Conservation (phyloP, 2,329 filamentous ascomycete species). For the Diaporthe vaccinii region DNA sequence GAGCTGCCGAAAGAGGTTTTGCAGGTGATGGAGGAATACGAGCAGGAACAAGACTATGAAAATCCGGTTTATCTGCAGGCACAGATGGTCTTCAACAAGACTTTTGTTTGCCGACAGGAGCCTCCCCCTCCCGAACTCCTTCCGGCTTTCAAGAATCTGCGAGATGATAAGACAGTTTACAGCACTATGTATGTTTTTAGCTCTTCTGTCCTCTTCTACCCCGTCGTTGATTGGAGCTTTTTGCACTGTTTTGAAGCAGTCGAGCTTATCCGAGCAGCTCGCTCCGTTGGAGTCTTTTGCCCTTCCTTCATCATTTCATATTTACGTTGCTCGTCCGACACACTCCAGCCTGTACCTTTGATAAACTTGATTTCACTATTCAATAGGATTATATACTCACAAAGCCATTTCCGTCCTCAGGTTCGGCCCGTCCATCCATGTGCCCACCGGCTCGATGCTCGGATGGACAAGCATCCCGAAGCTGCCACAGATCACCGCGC, state of each 20-base stretch:
- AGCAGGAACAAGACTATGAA: background rate
- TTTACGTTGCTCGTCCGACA: background rate
- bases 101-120: slow-evolving; percentile 23
- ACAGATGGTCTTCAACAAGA: slow-evolving; percentile 29
- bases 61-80: slow-evolving; percentile 21
- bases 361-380: fast-evolving
- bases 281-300: background rate
- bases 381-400: background rate
- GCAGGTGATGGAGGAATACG: background rate
- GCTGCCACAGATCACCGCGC: slow-evolving; percentile 43
- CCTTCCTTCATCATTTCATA: background rate
- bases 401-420: background rate
- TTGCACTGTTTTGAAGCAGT: background rate
- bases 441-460: slow-evolving; percentile 39
- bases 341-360: background rate
- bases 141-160: slow-evolving; percentile 10
- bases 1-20: slow-evolving; percentile 14
- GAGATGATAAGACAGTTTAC: slow-evolving; percentile 15
- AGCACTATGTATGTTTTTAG: slow-evolving; percentile 23
- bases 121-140: background rate
- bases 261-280: background rate
- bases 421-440: slow-evolving; percentile 42
- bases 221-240: background rate
- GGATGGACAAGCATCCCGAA: slow-evolving; percentile 43
- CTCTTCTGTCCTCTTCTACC: background rate